Base-by-base conservation (phyloP, 352 stramenopile genomes). In the Phytophthora pini region DNA sequence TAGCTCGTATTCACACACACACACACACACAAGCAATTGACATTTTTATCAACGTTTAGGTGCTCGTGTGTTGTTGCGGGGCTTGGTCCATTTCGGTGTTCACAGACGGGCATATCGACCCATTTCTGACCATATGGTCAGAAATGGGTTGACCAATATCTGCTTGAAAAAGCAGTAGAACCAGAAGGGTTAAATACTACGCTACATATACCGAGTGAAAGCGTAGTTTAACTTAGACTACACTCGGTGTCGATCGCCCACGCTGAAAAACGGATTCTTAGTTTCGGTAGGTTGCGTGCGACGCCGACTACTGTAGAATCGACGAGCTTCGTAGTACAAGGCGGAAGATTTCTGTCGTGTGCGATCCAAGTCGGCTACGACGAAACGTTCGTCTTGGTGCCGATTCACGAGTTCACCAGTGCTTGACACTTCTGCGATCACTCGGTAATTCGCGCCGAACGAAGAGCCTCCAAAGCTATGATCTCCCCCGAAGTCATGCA, bases 401-500 rank as follows among this genome's bases (percentile, higher is more conserved):
- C 26, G 47, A 51, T 32, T 41, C 32, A 41, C 43, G 10, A 20
- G 13, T n/a, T 43, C n/a, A 22, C 26, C 31, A 31, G 36, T 38
- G 13, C 36, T 40, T 55, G 40, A 56, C 56, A 51, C 20, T 34
- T 38, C 38, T 11, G 31, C 13, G 24, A 17, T 51, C 61, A 72
- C 51, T 71, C 52, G 62, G 51, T 29, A 68, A 60, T 68, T 71
- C 48, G 40, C 31, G 9, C 52, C 43, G 17, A 40, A 46, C 46
- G n/a, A 36, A 24, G 43, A 45, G 10, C 15, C 36, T 13, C 17
- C 56, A 40, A 43, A 43, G 31, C 36, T 10, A 77, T 77, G 70
- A 76, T 78, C 47, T 80, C 72, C 44, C 68, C 68, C 11, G 54
- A 77, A 34, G 72, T 80, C 27, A 68, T 76, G 50, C 68, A 76